Evolutionary conservation across 2,329 filamentous ascomycete genomes (phyloP).

Genomic region (Paracoccidioides lutzii): DNA sequence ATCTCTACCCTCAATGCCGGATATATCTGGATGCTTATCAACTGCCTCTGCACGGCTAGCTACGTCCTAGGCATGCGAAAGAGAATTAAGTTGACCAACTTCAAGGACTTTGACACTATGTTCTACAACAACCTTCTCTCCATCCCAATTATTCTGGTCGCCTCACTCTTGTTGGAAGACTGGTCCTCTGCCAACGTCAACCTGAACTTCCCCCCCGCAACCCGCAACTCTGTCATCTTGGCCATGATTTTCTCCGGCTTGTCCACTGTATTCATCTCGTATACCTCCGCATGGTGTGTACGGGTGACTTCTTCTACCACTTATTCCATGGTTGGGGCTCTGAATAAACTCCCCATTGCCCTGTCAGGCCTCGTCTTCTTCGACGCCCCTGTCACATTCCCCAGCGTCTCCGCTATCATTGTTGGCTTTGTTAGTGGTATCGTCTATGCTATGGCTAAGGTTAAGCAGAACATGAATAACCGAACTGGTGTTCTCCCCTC

Average conservation of each 20-base stretch:
- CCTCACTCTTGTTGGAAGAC: conserved; percentile 74
- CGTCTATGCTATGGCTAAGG: conserved; percentile 77
- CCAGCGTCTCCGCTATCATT: conserved; percentile 79
- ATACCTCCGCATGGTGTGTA: conserved; percentile 97
- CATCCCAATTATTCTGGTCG: conserved; percentile 76
- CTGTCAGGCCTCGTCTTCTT: conserved; percentile 91
- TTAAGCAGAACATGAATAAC: conserved; percentile 58
- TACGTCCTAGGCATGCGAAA: conserved; percentile 93
- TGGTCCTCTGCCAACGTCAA: conserved; percentile 77
- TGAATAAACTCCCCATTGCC: conserved; percentile 96
- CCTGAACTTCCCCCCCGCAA: conserved; percentile 76
- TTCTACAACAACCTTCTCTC: conserved; percentile 99
- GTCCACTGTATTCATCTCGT: conserved; percentile 95
- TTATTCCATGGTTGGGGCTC: conserved; percentile 94
- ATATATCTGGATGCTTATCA: conserved; percentile 96
- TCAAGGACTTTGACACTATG: conserved; percentile 99
- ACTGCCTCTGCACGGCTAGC: conserved; percentile 85
- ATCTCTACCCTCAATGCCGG: conserved; percentile 86
- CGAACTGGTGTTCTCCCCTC: conserved; percentile 57
- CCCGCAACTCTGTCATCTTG: conserved; percentile 64
- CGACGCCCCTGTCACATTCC: conserved; percentile 80
- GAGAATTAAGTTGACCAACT: conserved; percentile 98
- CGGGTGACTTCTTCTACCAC: conserved; percentile 94
- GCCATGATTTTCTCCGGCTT: conserved; percentile 93
- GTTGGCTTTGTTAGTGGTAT: conserved; percentile 87